Evolutionary conservation across 2,329 filamentous ascomycete genomes (phyloP).

Genomic region (Mariannaea elegans): DNA sequence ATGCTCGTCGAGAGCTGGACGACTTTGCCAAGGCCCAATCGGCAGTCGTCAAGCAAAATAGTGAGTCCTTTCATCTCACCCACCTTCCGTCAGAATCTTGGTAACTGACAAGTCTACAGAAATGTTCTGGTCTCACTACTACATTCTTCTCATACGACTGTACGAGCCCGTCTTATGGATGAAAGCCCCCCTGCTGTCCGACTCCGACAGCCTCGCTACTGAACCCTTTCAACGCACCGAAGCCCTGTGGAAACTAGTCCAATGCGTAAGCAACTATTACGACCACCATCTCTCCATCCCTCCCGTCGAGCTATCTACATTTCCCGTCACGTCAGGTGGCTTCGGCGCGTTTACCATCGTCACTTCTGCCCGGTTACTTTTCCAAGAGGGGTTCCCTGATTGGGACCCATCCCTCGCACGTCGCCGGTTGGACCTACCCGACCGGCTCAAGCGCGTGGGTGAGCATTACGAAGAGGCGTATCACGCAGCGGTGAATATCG

Average conservation of each 20-base stretch:
- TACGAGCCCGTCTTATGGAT: conserved; percentile 50
- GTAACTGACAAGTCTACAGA: conserved; percentile 32
- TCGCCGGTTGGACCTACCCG: conserved; percentile 45
- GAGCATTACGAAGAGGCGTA: conserved; percentile 46
- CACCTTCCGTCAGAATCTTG: neutral
- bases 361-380: conserved; percentile 47
- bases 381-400: conserved; percentile 45
- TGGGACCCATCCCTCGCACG: conserved; percentile 49
- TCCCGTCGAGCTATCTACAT: conserved; percentile 34
- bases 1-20: conserved; percentile 46
- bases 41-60: conserved; percentile 28
- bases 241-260: conserved; percentile 49
- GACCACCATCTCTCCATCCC: conserved; percentile 39
- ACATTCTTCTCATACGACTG: conserved; percentile 45
- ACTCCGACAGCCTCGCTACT: conserved; percentile 21
- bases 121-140: conserved; percentile 47
- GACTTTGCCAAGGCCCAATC: conserved; percentile 33
- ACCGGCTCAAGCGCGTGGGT: conserved; percentile 37
- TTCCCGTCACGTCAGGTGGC: conserved; percentile 43
- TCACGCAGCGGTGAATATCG: conserved; percentile 30
- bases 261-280: conserved; percentile 40
- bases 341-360: conserved; percentile 48
- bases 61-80: conserved; percentile 11
- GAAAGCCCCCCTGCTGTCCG: conserved; percentile 26
- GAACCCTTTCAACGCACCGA: conserved; percentile 44